These are phyloP conservation scores for Centaurea solstitialis DNA, from an alignment of 129 eudicot species.

Conservation along the genomic window DNA sequence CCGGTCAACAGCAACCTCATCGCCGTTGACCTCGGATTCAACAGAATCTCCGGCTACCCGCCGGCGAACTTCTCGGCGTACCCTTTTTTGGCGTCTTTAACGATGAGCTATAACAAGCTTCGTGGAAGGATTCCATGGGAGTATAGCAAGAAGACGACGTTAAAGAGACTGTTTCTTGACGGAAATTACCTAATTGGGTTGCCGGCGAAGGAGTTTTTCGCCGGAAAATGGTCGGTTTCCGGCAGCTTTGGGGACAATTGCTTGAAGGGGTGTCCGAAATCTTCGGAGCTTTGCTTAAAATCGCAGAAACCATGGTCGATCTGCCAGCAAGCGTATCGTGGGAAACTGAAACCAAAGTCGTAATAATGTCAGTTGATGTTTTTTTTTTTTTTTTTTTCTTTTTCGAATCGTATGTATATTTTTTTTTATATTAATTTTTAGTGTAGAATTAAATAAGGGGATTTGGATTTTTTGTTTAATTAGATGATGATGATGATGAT, in stretches of 20 bases:
- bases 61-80: conserved; percentile 61
- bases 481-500: background rate
- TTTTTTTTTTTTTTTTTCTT: background rate
- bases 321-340: conserved; percentile 78
- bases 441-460: conserved; percentile 10
- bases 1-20: conserved; percentile 60
- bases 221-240: conserved; percentile 47
- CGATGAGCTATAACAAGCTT: conserved; percentile 69
- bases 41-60: conserved; percentile 51
- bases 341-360: conserved; percentile 75
- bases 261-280: conserved; percentile 58
- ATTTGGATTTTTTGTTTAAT: background rate
- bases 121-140: conserved; percentile 82
- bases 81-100: conserved; percentile 58
- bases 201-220: conserved; percentile 68
- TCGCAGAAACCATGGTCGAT: conserved; percentile 80
- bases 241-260: conserved; percentile 97
- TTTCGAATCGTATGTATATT: background rate
- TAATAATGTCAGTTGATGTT: conserved; percentile 47
- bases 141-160: conserved; percentile 45
- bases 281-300: conserved; percentile 70
- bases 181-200: conserved; percentile 86
- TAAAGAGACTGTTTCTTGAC: conserved; percentile 70
- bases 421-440: conserved; percentile 5
- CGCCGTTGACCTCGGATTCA: conserved; percentile 81